A percentile compares a stretch with the other conserved stretches of the same genome.
These are phyloP conservation scores for Taiwanofungus camphoratus DNA, from an alignment of 1,284 basidiomycete species.

Conservation along the genomic window DNA sequence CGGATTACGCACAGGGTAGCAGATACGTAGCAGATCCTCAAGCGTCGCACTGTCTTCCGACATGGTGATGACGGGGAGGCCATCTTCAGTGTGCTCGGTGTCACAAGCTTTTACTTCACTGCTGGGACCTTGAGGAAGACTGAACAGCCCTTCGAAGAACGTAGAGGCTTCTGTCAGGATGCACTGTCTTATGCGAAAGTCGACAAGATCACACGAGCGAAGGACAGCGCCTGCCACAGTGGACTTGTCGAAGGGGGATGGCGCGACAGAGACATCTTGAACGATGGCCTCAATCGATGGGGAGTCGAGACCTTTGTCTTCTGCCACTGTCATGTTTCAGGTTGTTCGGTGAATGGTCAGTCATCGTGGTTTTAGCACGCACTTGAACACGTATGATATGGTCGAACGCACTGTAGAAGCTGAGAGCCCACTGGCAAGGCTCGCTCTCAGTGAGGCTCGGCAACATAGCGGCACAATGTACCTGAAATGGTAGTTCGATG, in stretches of 20 bases:
- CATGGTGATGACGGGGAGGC: constrained; percentile 13
- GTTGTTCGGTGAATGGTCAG: no score
- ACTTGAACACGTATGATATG: no score
- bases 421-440: no score
- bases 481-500: no score
- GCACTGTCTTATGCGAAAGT: constrained; percentile 38
- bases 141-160: constrained; percentile 34
- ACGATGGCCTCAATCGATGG: no score
- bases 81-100: neutral
- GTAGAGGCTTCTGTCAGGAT: constrained; percentile 36
- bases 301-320: no score
- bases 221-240: constrained; percentile 35
- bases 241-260: neutral
- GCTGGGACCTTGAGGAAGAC: constrained; percentile 16
- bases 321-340: no score
- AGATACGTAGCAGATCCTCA: constrained; percentile 30
- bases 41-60: constrained; percentile 28
- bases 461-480: no score
- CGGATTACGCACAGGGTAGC: constrained; percentile 28
- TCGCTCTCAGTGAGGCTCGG: no score
- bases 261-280: neutral
- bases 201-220: constrained; percentile 40
- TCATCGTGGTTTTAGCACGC: no score
- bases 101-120: neutral
- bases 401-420: no score